Evolutionary conservation across 1,284 basidiomycete species (phyloP).

Genomic region (Ustilago crameri): DNA sequence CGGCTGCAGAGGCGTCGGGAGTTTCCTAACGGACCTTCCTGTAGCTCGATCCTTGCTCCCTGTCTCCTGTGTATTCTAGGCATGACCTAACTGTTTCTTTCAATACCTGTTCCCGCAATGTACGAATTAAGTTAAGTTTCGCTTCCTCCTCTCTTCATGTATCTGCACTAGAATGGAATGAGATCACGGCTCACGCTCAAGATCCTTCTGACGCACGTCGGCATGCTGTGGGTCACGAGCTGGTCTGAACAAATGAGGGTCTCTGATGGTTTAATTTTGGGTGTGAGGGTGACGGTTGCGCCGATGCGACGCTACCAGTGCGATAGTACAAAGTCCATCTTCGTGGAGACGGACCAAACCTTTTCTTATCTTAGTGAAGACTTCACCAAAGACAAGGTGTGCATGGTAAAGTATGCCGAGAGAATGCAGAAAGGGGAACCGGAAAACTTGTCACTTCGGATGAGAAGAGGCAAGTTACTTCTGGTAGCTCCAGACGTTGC

Average conservation of each 20-base stretch:
- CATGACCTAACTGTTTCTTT: too few relatives aligned
- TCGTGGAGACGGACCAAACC: slow-evolving; percentile 1
- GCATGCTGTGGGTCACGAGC: too few relatives aligned
- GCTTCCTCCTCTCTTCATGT: too few relatives aligned
- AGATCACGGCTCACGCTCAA: not conserved
- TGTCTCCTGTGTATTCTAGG: slow-evolving; percentile 7
- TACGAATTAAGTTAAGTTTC: too few relatives aligned
- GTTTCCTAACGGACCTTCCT: not conserved
- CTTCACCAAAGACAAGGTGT: not conserved
- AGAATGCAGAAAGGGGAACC: slow-evolving; percentile 12
- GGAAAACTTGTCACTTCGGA: slow-evolving; percentile 5
- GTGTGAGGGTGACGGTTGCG: not conserved
- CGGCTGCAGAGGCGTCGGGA: slow-evolving; percentile 9
- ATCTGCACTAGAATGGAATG: too few relatives aligned
- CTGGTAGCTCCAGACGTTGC: slow-evolving; percentile 61
- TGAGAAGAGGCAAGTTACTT: slow-evolving; percentile 28
- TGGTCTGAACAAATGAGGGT: not conserved
- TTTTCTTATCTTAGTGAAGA: not conserved
- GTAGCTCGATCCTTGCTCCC: not conserved
- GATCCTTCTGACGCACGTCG: too few relatives aligned
- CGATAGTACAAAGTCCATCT: slow-evolving; percentile 29
- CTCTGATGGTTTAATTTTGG: slow-evolving; percentile 18
- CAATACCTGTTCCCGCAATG: too few relatives aligned
- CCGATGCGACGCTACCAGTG: slow-evolving; percentile 1
- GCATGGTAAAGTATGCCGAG: not conserved